Conservation (phyloP, 169 alveolate genomes). For the Babesia gibsoni region DNA sequence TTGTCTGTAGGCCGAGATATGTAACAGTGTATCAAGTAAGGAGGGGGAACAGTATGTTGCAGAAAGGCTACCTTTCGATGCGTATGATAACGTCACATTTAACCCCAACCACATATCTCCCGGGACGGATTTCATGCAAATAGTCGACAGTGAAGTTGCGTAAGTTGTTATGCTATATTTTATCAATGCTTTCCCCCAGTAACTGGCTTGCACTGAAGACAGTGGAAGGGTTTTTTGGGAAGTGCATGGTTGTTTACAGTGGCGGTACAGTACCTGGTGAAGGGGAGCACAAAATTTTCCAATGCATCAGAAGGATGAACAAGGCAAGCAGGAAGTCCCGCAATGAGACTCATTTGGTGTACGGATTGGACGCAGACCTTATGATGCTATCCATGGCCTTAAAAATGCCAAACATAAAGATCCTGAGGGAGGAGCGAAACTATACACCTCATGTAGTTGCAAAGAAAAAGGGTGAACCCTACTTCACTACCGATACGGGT, state of each 20-base stretch:
- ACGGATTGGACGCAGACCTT: conserved; percentile 64
- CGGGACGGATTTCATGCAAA: conserved; percentile 95
- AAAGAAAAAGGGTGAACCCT: conserved; percentile 53
- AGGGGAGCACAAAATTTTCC: conserved; percentile 99
- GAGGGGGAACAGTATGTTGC: conserved; percentile 35
- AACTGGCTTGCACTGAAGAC: conserved; percentile 63
- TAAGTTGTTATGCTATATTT: conserved; percentile 84
- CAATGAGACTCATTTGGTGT: conserved; percentile 43
- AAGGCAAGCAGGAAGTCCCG: conserved; percentile 21
- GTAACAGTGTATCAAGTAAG: conserved; percentile 51
- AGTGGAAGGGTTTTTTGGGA: conserved; percentile 55
- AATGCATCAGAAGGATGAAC: conserved; percentile 72
- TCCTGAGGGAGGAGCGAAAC: conserved; percentile 51
- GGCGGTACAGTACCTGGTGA: conserved; percentile 98
- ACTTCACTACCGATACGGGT: conserved; percentile 49
- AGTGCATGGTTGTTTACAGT: conserved; percentile 88
- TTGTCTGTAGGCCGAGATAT: conserved; percentile 51
- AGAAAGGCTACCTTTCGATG: conserved; percentile 83
- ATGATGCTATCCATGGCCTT: conserved; percentile 54
- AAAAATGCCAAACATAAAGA: conserved; percentile 39
- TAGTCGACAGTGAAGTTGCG: conserved; percentile 77
- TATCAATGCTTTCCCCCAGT: conserved; percentile 72
- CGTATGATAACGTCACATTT: conserved; percentile 54
- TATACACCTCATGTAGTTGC: conserved; percentile 56
- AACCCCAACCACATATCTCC: conserved; percentile 95